Base-by-base conservation (phyloP, 2,329 filamentous ascomycete species). In the Aspergillus luchuensis region DNA sequence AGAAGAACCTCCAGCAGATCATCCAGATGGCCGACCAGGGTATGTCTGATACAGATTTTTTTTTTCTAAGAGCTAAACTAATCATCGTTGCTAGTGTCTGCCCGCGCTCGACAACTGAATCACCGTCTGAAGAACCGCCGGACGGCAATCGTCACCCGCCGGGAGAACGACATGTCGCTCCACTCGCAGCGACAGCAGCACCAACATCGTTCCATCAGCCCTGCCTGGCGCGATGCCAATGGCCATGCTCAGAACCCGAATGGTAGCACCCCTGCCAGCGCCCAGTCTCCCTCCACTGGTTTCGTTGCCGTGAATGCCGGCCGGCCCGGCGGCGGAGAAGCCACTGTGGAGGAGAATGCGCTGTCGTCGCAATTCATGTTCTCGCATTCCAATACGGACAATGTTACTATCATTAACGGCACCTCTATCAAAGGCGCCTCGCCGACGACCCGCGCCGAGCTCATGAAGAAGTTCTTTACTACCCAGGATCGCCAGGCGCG, bases 1-100 rank as follows among this genome's bases (percentile, higher is more conserved):
- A 96, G 75, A 87, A 89, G 74, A 89, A 91, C 63, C 80, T 96
- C 38, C 86, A 87, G 39, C 84, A 90, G 66, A 85, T 96, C 47
- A 92, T 91, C 67, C 91, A 91, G 71, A 87, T 89, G 70, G 91
- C 92, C 3, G 92, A 96, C 71, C 89, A 91, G 79, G 87, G 84
- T 85, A 73, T 67, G 79, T 17, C 57, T 13, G 33, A 36, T 10
- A 8, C 57, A 0, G 8, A 21, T 28, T 8, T 8, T 8, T 28
- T 8, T 8, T 8, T n/a, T 2, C 8, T 30, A 13, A 19, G 13
- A 8, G 2, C 33, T 13, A 48, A 36, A 52, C 55, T 54, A 60
- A 59, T 19, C 58, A 41, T 60, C 33, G 43, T 30, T 11, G 53
- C 66, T 76, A 83, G 87, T 90, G 11, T 88, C 88, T 63, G 87